Evolutionary conservation across 1,284 basidiomycete species (phyloP).

Genomic region (Termitomyces sp.): DNA sequence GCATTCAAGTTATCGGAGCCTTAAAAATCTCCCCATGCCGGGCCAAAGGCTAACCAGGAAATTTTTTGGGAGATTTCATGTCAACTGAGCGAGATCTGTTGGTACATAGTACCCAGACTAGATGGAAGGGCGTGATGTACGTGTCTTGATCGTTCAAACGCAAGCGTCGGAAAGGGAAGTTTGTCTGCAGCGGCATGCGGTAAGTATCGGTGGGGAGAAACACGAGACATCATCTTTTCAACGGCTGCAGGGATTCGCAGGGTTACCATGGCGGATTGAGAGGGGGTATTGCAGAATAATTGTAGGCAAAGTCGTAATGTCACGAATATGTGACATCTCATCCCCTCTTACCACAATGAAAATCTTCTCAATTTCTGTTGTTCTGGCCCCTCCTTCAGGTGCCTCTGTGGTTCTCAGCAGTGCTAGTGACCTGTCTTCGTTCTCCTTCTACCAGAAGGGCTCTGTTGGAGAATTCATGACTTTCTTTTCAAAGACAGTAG

Average conservation of each 20-base stretch:
- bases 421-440: constrained; percentile 84
- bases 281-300: no score
- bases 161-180: not conserved
- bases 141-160: not conserved
- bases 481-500: constrained; percentile 91
- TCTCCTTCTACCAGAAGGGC: constrained; percentile 91
- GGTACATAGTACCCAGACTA: not conserved
- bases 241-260: not conserved
- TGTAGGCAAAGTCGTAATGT: not conserved
- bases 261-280: not conserved
- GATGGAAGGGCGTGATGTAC: not conserved
- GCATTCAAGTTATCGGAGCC: not conserved
- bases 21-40: not conserved
- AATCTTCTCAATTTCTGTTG: constrained; percentile 62
- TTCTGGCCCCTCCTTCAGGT: constrained; percentile 52
- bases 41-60: not conserved
- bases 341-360: constrained; percentile 48
- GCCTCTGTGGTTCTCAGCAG: constrained; percentile 63
- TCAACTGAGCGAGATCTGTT: not conserved
- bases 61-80: not conserved
- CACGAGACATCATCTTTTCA: not conserved
- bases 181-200: not conserved
- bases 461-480: constrained; percentile 85
- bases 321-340: constrained; percentile 9
- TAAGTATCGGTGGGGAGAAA: not conserved